Evolutionary conservation across 768 basidiomycete genomes (phyloP).

Genomic region (Agrocybe praecox): DNA sequence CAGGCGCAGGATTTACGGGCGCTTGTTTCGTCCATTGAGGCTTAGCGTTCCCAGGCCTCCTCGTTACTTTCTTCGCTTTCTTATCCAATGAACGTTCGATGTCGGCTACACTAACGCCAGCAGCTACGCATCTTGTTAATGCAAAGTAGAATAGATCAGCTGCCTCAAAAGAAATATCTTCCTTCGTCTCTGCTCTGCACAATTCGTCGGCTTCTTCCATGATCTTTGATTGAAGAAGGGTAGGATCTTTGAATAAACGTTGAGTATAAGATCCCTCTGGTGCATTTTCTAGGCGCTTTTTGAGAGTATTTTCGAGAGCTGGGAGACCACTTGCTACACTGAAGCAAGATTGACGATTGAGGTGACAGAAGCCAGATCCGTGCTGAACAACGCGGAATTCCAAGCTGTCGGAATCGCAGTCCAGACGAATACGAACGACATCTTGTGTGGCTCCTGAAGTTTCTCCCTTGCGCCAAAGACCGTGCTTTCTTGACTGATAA

Average conservation of each 20-base stretch:
- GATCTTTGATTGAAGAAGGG: conserved; percentile 89
- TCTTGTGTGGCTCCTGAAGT: conserved; percentile 94
- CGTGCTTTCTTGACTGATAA: conserved; percentile 95
- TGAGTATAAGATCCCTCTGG: conserved; percentile 93
- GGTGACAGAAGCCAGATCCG: conserved; percentile 93
- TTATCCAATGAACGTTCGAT: conserved; percentile 82
- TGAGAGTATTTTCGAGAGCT: conserved; percentile 79
- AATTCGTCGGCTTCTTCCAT: conserved; percentile 99
- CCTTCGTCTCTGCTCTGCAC: conserved; percentile 75
- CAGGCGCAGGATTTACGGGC: conserved; percentile 7
- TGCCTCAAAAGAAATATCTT: conserved; percentile 92
- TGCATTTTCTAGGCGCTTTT: conserved; percentile 69
- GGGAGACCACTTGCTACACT: conserved; percentile 78
- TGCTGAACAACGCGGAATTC: conserved; percentile 91
- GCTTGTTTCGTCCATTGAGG: conserved; percentile 62
- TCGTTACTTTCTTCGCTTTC: conserved; percentile 85
- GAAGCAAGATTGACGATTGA: conserved; percentile 87
- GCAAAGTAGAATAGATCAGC: conserved; percentile 96
- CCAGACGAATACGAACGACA: conserved; percentile 77
- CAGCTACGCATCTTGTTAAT: conserved; percentile 79
- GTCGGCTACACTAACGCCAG: conserved; percentile 81
- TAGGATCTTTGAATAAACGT: conserved; percentile 79
- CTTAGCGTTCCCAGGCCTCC: conserved; percentile 92
- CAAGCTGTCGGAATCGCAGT: conserved; percentile 93
- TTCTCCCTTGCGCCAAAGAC: conserved; percentile 96